phyloP scores from a whole-genome alignment of 192 early-diverging fungal genomes.

The Coemansia sp. region DNA sequence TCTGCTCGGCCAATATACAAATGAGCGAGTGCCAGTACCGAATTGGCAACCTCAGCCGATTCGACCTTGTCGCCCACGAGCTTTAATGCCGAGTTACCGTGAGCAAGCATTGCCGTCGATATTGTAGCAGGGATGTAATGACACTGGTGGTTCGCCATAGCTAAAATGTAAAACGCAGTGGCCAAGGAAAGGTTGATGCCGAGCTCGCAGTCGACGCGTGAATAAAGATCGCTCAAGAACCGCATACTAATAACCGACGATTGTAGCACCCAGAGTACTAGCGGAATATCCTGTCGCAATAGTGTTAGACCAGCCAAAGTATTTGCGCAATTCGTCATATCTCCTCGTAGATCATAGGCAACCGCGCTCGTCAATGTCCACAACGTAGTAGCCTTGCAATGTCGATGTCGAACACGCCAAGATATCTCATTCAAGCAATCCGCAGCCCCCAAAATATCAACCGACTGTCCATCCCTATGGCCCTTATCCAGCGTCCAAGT shows the following conservation, averaged over 20 bases:
- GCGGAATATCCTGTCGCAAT: background rate
- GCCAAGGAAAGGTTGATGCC: background rate
- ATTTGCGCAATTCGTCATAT: background rate
- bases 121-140: slow-evolving; percentile 2
- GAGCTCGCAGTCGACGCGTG: background rate
- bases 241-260: background rate
- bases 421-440: slow-evolving; percentile 19
- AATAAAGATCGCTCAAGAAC: slow-evolving; percentile 5
- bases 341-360: slow-evolving; percentile 7
- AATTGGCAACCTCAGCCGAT: background rate
- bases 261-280: background rate
- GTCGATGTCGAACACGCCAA: slow-evolving; percentile 9
- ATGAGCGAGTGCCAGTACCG: background rate
- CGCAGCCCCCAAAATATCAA: slow-evolving; percentile 2
- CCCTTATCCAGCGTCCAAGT: background rate
- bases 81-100: background rate
- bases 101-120: background rate
- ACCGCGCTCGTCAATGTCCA: slow-evolving; percentile 19
- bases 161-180: slow-evolving; percentile 12
- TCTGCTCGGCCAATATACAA: background rate
- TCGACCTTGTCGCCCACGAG: background rate
- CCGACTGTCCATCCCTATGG: background rate
- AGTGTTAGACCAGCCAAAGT: background rate
- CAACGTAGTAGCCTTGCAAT: background rate
- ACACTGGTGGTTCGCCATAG: background rate